A percentile compares a stretch with the other conserved stretches of the same genome.
phyloP scores from a whole-genome alignment of 2,329 filamentous ascomycete genomes.

The Xylariales sp. region DNA sequence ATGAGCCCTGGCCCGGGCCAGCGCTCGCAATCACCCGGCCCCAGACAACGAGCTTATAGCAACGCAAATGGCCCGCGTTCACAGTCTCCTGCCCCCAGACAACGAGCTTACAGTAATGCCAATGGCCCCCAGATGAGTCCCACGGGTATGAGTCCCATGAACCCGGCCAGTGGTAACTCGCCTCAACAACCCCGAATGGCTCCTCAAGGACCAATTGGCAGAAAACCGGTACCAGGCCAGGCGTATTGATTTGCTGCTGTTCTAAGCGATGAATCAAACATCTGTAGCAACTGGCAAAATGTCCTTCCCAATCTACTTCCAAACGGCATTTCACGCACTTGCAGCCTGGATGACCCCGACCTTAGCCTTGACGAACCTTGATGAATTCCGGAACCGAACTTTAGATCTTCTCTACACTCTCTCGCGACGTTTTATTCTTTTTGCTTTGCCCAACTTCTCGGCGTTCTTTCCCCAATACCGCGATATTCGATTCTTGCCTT shows the following conservation, averaged over 20 bases:
- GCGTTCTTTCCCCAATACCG: not conserved
- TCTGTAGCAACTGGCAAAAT: too few relatives aligned
- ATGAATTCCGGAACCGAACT: slow-evolving; percentile 24
- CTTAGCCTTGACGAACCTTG: slow-evolving; percentile 21
- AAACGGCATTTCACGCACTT: too few relatives aligned
- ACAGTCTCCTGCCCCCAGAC: slow-evolving; percentile 40
- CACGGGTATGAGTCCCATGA: slow-evolving; percentile 43
- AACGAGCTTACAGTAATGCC: slow-evolving; percentile 35
- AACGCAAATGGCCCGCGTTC: slow-evolving; percentile 33
- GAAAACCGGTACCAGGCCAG: slow-evolving; percentile 55
- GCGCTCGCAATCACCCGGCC: slow-evolving; percentile 46
- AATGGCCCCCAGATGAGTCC: slow-evolving; percentile 34
- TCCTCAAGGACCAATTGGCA: slow-evolving; percentile 39
- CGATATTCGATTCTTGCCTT: not conserved
- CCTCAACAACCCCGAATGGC: slow-evolving; percentile 26
- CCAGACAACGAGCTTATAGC: slow-evolving; percentile 34
- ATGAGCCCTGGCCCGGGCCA: slow-evolving; percentile 32
- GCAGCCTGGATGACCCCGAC: slow-evolving; percentile 9
- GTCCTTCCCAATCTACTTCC: too few relatives aligned
- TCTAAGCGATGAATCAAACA: too few relatives aligned
- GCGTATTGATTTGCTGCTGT: slow-evolving; percentile 36
- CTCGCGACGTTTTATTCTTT: slow-evolving; percentile 18
- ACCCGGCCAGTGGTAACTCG: slow-evolving; percentile 28
- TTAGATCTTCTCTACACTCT: slow-evolving; percentile 30
- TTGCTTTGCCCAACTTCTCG: not conserved